Percentiles rank a stretch among this genome's conserved stretches.
phyloP scores from a whole-genome alignment of 2,329 filamentous ascomycete species.

The Furcasterigmium furcatum region DNA sequence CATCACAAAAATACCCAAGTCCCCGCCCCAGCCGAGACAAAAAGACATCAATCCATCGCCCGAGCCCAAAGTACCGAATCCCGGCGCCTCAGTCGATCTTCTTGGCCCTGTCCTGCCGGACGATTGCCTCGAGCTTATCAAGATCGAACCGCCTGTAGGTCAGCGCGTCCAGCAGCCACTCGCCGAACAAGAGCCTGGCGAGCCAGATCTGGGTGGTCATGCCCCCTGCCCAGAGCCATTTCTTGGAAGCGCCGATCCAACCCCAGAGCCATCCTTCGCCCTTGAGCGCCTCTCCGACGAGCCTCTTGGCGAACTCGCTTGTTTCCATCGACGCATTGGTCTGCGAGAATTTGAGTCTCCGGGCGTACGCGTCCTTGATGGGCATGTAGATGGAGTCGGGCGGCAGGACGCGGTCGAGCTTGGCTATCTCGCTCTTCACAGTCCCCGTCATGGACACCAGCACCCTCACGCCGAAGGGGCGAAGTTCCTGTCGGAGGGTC shows the following conservation, averaged over 20 bases:
- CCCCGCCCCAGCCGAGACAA: no score
- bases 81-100: not conserved
- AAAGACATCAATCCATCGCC: no score
- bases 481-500: conserved; percentile 47
- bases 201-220: conserved; percentile 19
- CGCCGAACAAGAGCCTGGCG: conserved; percentile 19
- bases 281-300: conserved; percentile 40
- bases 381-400: conserved; percentile 42
- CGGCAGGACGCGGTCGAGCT: conserved; percentile 35
- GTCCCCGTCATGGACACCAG: conserved; percentile 53
- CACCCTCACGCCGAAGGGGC: conserved; percentile 50
- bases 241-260: conserved; percentile 20
- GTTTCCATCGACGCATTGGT: conserved; percentile 40
- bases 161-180: conserved; percentile 18
- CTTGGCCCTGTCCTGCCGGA: not conserved
- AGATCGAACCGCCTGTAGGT: conserved; percentile 15
- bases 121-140: not conserved
- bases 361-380: conserved; percentile 39
- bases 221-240: conserved; percentile 27
- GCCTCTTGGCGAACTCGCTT: conserved; percentile 32
- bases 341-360: conserved; percentile 44
- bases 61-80: no score
- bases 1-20: no score
- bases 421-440: conserved; percentile 46
- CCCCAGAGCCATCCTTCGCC: conserved; percentile 29